These are phyloP conservation scores for Pseudonitzschia multiseries DNA, from an alignment of 108 stramenopile species.

Conservation along the genomic window DNA sequence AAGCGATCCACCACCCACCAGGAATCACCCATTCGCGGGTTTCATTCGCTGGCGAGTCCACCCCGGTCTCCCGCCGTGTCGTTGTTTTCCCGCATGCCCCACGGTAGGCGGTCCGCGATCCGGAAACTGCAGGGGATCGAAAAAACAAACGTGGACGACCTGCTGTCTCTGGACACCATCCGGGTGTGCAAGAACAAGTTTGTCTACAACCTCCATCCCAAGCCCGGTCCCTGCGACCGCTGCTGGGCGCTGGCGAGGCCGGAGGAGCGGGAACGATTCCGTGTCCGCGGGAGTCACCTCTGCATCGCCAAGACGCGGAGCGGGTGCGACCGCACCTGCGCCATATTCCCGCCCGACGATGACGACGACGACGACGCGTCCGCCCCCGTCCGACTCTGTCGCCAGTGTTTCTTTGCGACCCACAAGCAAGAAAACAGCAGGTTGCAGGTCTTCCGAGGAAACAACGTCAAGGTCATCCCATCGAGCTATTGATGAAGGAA, in stretches of 20 bases:
- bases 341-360: conserved; percentile 24
- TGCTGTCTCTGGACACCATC: neutral
- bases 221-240: conserved; percentile 28
- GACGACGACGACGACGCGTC: conserved; percentile 14
- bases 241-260: conserved; percentile 22
- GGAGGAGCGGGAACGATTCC: conserved; percentile 23
- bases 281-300: conserved; percentile 19
- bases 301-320: conserved; percentile 29
- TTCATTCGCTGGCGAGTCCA: conserved; percentile 14
- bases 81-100: conserved; percentile 9
- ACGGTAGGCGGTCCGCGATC: neutral
- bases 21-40: neutral
- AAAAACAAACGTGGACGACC: neutral
- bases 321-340: conserved; percentile 23
- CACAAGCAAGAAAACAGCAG: conserved; percentile 3
- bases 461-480: conserved; percentile 3
- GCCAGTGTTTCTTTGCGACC: conserved; percentile 29
- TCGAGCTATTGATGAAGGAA: neutral
- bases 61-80: neutral
- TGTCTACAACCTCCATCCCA: conserved; percentile 21
- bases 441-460: conserved; percentile 18
- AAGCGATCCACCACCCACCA: neutral
- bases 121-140: neutral
- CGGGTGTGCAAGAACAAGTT: conserved; percentile 17
- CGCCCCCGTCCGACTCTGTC: conserved; percentile 18